Percentiles rank a stretch among this genome's conserved stretches.
Conservation (phyloP, 805 yeast species). For the Pichia thaimueangensis region DNA sequence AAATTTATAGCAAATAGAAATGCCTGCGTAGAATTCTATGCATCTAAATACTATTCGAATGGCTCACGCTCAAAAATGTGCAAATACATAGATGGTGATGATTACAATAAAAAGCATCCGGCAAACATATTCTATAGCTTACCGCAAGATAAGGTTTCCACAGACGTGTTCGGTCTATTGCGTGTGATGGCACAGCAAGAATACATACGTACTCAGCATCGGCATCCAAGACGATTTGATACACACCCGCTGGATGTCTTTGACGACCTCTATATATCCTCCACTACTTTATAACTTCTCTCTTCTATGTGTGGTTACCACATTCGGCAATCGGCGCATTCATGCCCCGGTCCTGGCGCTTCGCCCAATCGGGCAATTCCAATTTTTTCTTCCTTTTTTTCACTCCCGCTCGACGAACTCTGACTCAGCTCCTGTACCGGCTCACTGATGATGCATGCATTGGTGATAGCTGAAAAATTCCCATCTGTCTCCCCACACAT, state of each 20-base stretch:
- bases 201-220: background rate
- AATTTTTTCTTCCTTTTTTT: background rate
- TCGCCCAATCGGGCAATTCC: no score
- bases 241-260: constrained; percentile 4
- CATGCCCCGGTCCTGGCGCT: no score
- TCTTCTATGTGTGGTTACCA: no score
- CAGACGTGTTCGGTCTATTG: constrained; percentile 25
- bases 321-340: no score
- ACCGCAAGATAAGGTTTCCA: constrained; percentile 10
- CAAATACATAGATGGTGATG: constrained; percentile 18
- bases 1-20: constrained; percentile 1
- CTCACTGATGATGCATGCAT: background rate
- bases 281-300: background rate
- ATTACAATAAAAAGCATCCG: constrained; percentile 20
- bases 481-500: background rate
- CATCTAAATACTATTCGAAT: constrained; percentile 20
- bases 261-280: background rate
- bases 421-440: constrained; percentile 1
- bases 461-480: background rate
- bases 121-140: constrained; percentile 19
- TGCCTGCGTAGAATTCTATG: constrained; percentile 21
- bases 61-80: constrained; percentile 22
- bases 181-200: constrained; percentile 24
- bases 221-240: constrained; percentile 7
- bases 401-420: no score